Evolutionary conservation across 1,284 basidiomycete species (phyloP).

Genomic region (Termitomyces sp.): DNA sequence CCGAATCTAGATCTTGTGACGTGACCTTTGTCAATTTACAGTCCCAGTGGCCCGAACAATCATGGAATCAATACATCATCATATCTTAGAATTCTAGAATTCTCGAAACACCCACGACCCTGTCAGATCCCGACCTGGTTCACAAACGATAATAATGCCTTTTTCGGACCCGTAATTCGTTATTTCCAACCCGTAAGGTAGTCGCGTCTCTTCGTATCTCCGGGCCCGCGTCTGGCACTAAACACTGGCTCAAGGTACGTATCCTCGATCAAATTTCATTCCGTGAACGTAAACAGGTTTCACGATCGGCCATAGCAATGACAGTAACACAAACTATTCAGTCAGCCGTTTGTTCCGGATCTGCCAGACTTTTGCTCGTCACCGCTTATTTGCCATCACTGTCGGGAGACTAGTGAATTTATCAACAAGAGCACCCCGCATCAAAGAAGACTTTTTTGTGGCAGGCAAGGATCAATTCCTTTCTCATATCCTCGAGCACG

Average conservation of each 20-base stretch:
- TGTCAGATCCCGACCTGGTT: conserved; percentile 11
- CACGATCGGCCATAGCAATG: neutral
- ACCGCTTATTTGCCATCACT: neutral
- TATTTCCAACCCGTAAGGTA: too few relatives aligned
- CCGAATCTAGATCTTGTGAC: conserved; percentile 28
- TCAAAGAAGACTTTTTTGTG: neutral
- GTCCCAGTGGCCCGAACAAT: conserved; percentile 23
- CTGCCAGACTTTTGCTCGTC: neutral
- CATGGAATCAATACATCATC: conserved; percentile 19
- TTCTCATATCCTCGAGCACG: neutral
- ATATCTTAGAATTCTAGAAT: conserved; percentile 22
- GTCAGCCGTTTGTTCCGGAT: conserved; percentile 12
- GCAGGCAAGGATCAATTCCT: conserved; percentile 1
- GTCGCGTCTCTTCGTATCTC: neutral
- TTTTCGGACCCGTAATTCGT: conserved; percentile 15
- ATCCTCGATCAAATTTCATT: conserved; percentile 10
- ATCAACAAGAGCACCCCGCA: neutral
- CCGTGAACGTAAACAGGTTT: neutral
- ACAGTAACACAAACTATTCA: neutral
- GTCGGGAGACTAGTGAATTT: neutral
- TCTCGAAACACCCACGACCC: conserved; percentile 20
- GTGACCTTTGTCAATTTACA: conserved; percentile 22
- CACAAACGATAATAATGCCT: conserved; percentile 21
- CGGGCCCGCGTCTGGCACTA: conserved; percentile 2
- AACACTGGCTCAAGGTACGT: neutral